phyloP scores from a whole-genome alignment of 1,139 yeast species.

The Taphrina communis region DNA sequence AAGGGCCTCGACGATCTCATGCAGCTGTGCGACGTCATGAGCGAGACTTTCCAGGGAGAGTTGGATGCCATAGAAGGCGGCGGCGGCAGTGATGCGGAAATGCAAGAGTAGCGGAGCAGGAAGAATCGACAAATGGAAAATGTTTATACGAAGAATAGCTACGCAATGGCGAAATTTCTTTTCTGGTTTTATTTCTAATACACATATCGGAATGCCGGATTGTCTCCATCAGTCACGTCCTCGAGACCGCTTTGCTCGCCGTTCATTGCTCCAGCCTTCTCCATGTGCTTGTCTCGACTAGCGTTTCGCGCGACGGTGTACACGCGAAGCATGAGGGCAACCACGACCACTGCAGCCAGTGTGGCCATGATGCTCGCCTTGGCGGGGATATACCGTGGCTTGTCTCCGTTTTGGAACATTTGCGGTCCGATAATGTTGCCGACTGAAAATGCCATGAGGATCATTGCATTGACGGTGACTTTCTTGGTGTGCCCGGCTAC shows the following conservation, averaged over 20 bases:
- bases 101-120: neutral
- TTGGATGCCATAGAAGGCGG: conserved; percentile 16
- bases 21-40: conserved; percentile 82
- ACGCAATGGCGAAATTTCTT: neutral
- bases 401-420: conserved; percentile 58
- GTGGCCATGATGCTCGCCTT: conserved; percentile 52
- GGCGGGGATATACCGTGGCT: conserved; percentile 60
- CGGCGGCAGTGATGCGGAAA: conserved; percentile 13
- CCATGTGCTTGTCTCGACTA: conserved; percentile 45
- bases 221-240: conserved; percentile 31
- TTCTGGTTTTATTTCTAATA: conserved; percentile 47
- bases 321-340: conserved; percentile 49
- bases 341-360: conserved; percentile 51
- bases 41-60: conserved; percentile 62
- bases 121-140: no score
- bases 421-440: conserved; percentile 65
- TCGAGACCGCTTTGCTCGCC: conserved; percentile 33
- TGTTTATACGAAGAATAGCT: conserved; percentile 48
- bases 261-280: neutral
- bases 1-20: conserved; percentile 87
- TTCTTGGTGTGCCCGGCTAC: conserved; percentile 65
- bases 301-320: conserved; percentile 52
- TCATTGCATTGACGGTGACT: conserved; percentile 54
- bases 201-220: conserved; percentile 31
- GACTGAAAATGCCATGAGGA: conserved; percentile 61